Conservation (phyloP, 73 alveolate species). For the Stentor roeselii region DNA sequence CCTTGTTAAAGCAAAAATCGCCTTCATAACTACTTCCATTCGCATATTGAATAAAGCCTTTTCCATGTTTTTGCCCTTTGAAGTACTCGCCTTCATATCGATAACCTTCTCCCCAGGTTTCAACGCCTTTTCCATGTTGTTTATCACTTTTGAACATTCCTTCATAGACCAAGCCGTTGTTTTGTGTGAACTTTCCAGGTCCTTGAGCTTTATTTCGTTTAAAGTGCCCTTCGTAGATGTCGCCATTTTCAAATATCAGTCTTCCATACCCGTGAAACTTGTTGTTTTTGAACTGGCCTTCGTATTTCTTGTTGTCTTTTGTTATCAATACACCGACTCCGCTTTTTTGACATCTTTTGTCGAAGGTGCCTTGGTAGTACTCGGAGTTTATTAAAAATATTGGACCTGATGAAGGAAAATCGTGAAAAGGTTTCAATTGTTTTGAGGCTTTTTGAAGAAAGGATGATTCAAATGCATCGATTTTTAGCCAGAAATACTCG, state of each 20-base stretch:
- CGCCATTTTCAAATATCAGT: conserved; percentile 60
- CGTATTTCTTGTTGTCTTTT: conserved; percentile 56
- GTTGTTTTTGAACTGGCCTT: conserved; percentile 64
- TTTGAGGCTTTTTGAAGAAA: not conserved
- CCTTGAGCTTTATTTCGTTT: conserved; percentile 61
- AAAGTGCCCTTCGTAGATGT: conserved; percentile 71
- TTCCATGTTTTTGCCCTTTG: not conserved
- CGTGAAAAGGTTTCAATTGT: not conserved
- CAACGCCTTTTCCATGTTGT: conserved; percentile 15
- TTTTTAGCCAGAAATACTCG: not conserved
- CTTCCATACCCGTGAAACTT: conserved; percentile 61
- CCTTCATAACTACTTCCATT: not conserved
- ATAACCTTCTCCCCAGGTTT: not conserved
- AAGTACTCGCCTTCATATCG: not conserved
- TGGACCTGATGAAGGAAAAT: not conserved
- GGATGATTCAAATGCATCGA: not conserved
- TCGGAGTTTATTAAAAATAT: not conserved
- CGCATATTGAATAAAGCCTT: not conserved
- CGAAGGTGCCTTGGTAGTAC: not conserved
- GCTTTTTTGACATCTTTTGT: not conserved
- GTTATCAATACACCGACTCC: conserved; percentile 66
- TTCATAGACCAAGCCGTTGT: conserved; percentile 58
- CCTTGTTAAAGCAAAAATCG: not conserved
- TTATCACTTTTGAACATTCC: conserved; percentile 70
- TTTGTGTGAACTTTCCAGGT: conserved; percentile 60